These are phyloP conservation scores for Tetrastigma voinierianum DNA, from an alignment of 164 flowering plant genomes.

Conservation along the genomic window DNA sequence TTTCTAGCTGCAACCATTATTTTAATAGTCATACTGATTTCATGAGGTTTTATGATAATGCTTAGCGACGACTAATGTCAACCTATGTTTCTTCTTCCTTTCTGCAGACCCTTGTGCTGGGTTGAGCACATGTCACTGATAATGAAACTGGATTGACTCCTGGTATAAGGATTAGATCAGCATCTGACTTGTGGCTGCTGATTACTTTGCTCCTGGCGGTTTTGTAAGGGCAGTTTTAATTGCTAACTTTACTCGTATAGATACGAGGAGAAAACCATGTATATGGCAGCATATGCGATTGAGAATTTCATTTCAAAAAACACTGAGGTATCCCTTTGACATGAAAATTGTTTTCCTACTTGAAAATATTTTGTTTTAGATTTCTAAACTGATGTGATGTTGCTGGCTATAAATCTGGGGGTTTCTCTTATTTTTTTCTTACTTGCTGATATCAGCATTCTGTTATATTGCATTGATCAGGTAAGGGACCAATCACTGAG, in stretches of 20 bases:
- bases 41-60: no score
- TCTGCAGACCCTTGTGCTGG: constrained; percentile 61
- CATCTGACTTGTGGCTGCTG: constrained; percentile 64
- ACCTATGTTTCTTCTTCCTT: neutral
- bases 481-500: constrained; percentile 56
- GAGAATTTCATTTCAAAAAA: constrained; percentile 64
- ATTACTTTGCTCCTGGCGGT: constrained; percentile 64
- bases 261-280: constrained; percentile 68
- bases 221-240: constrained; percentile 70
- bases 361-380: no score
- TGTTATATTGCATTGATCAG: constrained; percentile 24
- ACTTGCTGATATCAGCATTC: no score
- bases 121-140: constrained; percentile 62
- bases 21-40: no score
- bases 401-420: no score
- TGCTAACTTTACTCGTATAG: constrained; percentile 62
- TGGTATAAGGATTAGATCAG: constrained; percentile 58
- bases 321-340: constrained; percentile 42
- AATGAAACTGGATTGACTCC: constrained; percentile 62
- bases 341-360: neutral
- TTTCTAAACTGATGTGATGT: no score
- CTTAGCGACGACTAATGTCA: neutral
- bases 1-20: neutral
- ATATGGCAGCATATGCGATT: constrained; percentile 72
- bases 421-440: no score